These are phyloP conservation scores for Suhomyces emberorum DNA, from an alignment of 805 yeast genomes.

Conservation along the genomic window DNA sequence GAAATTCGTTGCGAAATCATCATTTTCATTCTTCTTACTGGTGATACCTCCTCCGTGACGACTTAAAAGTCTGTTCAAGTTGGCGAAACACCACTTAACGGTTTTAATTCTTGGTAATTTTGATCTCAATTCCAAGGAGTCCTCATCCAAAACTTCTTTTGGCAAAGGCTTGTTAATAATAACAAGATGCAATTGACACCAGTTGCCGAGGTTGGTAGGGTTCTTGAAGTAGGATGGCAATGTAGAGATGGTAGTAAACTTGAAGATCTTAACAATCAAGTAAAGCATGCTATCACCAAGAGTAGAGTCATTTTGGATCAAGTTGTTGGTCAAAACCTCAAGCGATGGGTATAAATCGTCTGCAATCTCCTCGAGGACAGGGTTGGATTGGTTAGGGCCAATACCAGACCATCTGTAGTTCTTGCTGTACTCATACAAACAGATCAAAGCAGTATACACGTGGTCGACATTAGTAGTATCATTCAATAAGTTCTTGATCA, in stretches of 20 bases:
- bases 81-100: conserved; percentile 45
- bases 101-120: conserved; percentile 42
- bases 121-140: conserved; percentile 25
- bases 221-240: conserved; percentile 38
- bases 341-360: conserved; percentile 34
- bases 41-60: conserved; percentile 44
- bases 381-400: conserved; percentile 39
- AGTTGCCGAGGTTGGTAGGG: conserved; percentile 33
- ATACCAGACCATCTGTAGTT: conserved; percentile 43
- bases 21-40: conserved; percentile 26
- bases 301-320: conserved; percentile 21
- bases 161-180: conserved; percentile 41
- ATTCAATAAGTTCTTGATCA: conserved; percentile 40
- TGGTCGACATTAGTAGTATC: conserved; percentile 36
- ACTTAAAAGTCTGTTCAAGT: conserved; percentile 37
- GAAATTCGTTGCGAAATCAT: conserved; percentile 31
- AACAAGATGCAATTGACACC: conserved; percentile 40
- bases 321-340: conserved; percentile 27
- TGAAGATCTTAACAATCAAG: conserved; percentile 39
- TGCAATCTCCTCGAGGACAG: conserved; percentile 38
- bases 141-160: conserved; percentile 28
- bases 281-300: conserved; percentile 35
- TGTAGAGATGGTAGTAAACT: conserved; percentile 35
- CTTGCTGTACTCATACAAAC: conserved; percentile 39
- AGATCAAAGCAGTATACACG: conserved; percentile 38